phyloP scores from a whole-genome alignment of 768 basidiomycete species.

The Boletus fagicola region DNA sequence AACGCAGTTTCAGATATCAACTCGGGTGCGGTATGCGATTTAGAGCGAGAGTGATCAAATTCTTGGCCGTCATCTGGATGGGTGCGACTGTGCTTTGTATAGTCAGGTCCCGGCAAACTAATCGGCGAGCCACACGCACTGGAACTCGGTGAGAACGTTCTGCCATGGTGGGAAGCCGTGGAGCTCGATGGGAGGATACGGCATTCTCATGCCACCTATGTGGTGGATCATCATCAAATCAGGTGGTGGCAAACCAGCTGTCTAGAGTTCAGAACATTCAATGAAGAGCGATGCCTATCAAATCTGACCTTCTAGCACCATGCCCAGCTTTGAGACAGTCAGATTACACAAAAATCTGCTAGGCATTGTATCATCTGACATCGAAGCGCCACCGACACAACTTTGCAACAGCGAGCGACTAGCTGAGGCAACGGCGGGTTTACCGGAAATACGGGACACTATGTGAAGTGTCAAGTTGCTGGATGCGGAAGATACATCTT shows the following conservation, averaged over 20 bases:
- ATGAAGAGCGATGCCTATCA: neutral
- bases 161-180: slow-evolving; percentile 86
- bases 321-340: slow-evolving; percentile 46
- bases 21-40: slow-evolving; percentile 1
- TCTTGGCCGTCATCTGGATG: slow-evolving; percentile 13
- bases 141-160: slow-evolving; percentile 74
- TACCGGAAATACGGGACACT: slow-evolving; percentile 58
- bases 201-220: slow-evolving; percentile 38
- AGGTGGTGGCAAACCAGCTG: slow-evolving; percentile 56
- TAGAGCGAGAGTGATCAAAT: neutral
- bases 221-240: slow-evolving; percentile 78
- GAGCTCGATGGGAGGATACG: slow-evolving; percentile 55
- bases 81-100: slow-evolving; percentile 19
- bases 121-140: slow-evolving; percentile 44
- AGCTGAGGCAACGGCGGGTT: slow-evolving; percentile 59
- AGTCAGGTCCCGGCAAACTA: slow-evolving; percentile 5
- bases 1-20: slow-evolving; percentile 57
- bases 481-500: slow-evolving; percentile 9
- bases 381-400: neutral
- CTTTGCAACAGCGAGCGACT: slow-evolving; percentile 45
- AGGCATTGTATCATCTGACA: neutral
- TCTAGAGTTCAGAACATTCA: slow-evolving; percentile 38
- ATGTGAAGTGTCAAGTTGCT: slow-evolving; percentile 50
- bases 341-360: slow-evolving; percentile 31
- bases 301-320: slow-evolving; percentile 57